A percentile compares a stretch with the other conserved stretches of the same genome.
Evolutionary conservation across 345 rosid genomes (phyloP).

Genomic region (Eucalyptus melliodora): DNA sequence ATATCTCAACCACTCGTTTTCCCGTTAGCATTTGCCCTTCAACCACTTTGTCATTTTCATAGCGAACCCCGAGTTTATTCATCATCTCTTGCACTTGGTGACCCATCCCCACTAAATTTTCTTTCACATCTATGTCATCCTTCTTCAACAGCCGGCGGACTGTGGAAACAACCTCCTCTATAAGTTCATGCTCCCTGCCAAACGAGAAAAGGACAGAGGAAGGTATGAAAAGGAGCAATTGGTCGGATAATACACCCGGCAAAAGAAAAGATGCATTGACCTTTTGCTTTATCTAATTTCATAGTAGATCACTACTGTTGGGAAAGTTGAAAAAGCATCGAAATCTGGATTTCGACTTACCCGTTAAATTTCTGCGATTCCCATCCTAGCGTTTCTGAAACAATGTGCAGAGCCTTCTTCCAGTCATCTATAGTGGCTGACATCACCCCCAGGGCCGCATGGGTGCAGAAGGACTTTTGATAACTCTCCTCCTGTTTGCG

Average conservation of each 20-base stretch:
- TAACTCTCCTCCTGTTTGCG: rapidly evolving
- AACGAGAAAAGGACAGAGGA: background rate
- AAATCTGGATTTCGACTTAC: no score
- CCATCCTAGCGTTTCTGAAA: no score
- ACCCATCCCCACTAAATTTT: background rate
- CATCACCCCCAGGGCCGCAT: rapidly evolving
- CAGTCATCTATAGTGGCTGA: no score
- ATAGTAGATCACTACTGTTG: background rate
- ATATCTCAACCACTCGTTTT: no score
- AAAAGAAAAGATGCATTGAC: background rate
- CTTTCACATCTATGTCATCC: background rate
- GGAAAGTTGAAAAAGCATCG: background rate
- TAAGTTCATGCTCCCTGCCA: background rate
- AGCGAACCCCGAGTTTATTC: background rate
- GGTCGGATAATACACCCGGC: background rate
- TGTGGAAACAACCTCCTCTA: rapidly evolving
- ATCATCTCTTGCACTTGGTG: background rate
- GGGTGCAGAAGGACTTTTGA: background rate
- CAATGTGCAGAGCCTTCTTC: no score
- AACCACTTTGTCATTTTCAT: no score
- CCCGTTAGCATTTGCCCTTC: no score
- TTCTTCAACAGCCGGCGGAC: background rate
- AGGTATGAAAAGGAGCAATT: background rate
- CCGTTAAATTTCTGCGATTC: no score
- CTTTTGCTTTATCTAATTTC: no score